Evolutionary conservation across 108 stramenopile species (phyloP).

Genomic region (Pseudonitzschia pungens): DNA sequence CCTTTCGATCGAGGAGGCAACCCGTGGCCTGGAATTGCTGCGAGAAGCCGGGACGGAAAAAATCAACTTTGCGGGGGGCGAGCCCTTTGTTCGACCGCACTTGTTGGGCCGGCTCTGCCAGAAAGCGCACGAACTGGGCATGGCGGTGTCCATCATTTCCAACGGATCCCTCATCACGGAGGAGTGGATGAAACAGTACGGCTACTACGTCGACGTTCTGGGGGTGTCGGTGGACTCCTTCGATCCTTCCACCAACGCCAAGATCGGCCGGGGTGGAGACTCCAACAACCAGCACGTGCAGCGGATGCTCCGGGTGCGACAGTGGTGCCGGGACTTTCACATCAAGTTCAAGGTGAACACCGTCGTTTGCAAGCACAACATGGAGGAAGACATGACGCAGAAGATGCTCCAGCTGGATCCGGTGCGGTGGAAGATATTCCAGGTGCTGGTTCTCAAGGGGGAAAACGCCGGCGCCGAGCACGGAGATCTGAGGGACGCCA

Average conservation of each 20-base stretch:
- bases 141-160: slow-evolving; percentile 46
- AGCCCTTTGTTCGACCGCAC: slow-evolving; percentile 40
- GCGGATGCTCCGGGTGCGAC: slow-evolving; percentile 32
- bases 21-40: slow-evolving; percentile 18
- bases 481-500: slow-evolving; percentile 32
- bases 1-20: slow-evolving; percentile 18
- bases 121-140: slow-evolving; percentile 30
- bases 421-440: slow-evolving; percentile 46
- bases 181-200: slow-evolving; percentile 39
- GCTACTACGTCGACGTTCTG: slow-evolving; percentile 39
- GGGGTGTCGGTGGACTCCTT: slow-evolving; percentile 38
- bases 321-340: slow-evolving; percentile 29
- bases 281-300: slow-evolving; percentile 34
- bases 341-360: slow-evolving; percentile 51
- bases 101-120: slow-evolving; percentile 34
- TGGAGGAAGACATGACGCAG: slow-evolving; percentile 42
- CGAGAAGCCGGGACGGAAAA: slow-evolving; percentile 34
- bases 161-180: slow-evolving; percentile 40
- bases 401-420: slow-evolving; percentile 33
- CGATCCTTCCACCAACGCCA: slow-evolving; percentile 31
- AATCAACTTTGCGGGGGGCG: slow-evolving; percentile 50
- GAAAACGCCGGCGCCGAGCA: slow-evolving; percentile 34
- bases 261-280: slow-evolving; percentile 35
- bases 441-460: slow-evolving; percentile 33
- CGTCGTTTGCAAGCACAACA: slow-evolving; percentile 43